Evolutionary conservation across 768 basidiomycete genomes (phyloP).

Genomic region (Naematelia encephala): DNA sequence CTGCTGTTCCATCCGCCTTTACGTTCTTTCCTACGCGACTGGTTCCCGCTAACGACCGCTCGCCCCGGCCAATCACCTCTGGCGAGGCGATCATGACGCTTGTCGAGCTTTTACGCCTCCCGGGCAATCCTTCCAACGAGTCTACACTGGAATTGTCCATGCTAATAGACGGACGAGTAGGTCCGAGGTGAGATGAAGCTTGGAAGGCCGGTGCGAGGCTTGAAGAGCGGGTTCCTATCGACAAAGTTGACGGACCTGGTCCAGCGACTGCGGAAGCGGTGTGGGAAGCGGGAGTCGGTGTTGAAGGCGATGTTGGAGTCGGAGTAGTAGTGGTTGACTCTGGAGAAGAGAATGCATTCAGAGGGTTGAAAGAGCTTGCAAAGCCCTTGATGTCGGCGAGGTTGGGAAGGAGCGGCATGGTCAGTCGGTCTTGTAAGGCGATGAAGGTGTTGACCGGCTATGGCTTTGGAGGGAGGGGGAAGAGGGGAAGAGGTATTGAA

Average conservation of each 20-base stretch:
- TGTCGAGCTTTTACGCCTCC: slow-evolving; percentile 13
- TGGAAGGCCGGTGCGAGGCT: background rate
- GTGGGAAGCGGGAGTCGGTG: background rate
- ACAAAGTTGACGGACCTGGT: slow-evolving; percentile 27
- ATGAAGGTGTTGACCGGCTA: background rate
- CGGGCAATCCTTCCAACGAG: slow-evolving; percentile 9
- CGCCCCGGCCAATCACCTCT: background rate
- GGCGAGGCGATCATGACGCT: slow-evolving; percentile 12
- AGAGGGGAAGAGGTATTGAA: background rate
- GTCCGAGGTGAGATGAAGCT: background rate
- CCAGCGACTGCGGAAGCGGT: slow-evolving; percentile 17
- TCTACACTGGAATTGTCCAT: slow-evolving; percentile 5
- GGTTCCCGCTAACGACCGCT: slow-evolving; percentile 3
- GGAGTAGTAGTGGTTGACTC: too few species aligned
- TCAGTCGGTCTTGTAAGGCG: background rate
- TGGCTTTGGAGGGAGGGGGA: background rate
- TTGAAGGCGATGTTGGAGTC: slow-evolving; percentile 3
- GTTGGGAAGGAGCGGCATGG: slow-evolving; percentile 23
- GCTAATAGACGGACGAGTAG: background rate
- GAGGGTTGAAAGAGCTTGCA: slow-evolving; percentile 22
- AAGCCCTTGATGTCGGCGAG: slow-evolving; percentile 25
- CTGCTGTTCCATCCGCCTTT: slow-evolving; percentile 5
- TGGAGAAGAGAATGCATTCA: slow-evolving; percentile 27
- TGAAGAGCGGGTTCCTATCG: slow-evolving; percentile 4
- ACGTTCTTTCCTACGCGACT: slow-evolving; percentile 7